Evolutionary conservation across 2,329 filamentous ascomycete species (phyloP).

Genomic region (Byssochlamys sp.): DNA sequence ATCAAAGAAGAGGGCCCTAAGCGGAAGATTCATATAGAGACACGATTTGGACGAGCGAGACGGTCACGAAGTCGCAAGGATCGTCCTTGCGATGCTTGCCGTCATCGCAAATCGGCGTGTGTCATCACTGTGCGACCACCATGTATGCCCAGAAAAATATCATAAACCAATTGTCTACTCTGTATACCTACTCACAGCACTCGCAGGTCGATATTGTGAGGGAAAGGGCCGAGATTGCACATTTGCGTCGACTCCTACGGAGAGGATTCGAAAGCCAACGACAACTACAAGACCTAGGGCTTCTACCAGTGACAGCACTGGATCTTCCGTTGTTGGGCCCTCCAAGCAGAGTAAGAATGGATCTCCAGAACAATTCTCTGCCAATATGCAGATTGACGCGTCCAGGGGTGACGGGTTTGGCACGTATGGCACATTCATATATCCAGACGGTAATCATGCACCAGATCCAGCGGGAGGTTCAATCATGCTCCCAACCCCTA

Average conservation of each 20-base stretch:
- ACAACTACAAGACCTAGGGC: neutral
- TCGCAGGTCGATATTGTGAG: constrained; percentile 21
- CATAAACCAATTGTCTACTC: neutral
- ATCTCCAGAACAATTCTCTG: constrained; percentile 1
- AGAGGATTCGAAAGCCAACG: neutral
- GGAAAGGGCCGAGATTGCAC: constrained; percentile 14
- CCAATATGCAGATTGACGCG: constrained; percentile 3
- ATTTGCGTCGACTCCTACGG: constrained; percentile 12
- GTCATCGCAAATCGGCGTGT: constrained; percentile 40
- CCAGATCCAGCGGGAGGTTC: constrained; percentile 3
- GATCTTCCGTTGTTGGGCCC: neutral
- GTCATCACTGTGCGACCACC: constrained; percentile 37
- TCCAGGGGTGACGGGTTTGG: neutral
- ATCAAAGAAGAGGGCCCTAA: neutral
- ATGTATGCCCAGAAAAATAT: constrained; percentile 28
- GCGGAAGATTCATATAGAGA: constrained; percentile 1
- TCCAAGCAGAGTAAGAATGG: neutral
- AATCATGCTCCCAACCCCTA: constrained; percentile 1
- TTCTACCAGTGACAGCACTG: neutral
- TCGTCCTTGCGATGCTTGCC: constrained; percentile 39
- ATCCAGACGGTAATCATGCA: neutral
- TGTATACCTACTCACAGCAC: neutral
- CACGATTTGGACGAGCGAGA: constrained; percentile 1
- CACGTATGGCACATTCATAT: neutral
- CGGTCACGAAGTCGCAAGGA: constrained; percentile 35